A percentile compares a stretch with the other conserved stretches of the same genome.
phyloP scores from a whole-genome alignment of 768 basidiomycete genomes.

The Kwoniella dendrophila region DNA sequence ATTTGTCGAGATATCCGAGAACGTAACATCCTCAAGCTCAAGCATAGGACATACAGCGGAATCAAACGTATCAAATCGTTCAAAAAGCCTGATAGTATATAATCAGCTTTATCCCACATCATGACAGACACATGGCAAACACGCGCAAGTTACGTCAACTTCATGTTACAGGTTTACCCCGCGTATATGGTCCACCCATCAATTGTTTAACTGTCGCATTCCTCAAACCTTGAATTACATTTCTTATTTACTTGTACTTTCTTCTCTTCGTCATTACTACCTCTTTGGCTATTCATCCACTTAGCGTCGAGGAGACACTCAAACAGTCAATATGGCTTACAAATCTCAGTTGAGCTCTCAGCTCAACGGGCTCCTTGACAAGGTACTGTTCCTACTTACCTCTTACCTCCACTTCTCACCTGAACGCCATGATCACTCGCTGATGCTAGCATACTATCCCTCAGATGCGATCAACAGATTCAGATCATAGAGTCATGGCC shows the following conservation, averaged over 20 bases:
- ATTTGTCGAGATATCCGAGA: too few species aligned
- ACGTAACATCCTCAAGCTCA: too few species aligned
- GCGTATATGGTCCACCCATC: too few species aligned
- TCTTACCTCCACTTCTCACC: slow-evolving; percentile 1
- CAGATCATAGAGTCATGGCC: slow-evolving; percentile 76
- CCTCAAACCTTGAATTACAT: neutral
- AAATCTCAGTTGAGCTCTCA: slow-evolving; percentile 1
- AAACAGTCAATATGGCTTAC: neutral
- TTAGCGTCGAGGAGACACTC: neutral
- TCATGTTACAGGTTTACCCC: neutral
- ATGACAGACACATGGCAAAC: neutral
- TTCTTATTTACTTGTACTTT: slow-evolving; percentile 45
- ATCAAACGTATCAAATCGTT: slow-evolving; percentile 6
- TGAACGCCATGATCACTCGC: neutral
- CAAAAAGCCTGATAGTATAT: neutral
- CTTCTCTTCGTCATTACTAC: slow-evolving; percentile 63
- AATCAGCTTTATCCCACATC: neutral
- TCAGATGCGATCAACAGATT: slow-evolving; percentile 49
- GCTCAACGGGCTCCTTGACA: slow-evolving; percentile 37
- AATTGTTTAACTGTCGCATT: neutral
- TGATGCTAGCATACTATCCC: slow-evolving; percentile 3
- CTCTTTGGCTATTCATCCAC: neutral
- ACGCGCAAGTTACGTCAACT: slow-evolving; percentile 1
- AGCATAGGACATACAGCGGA: neutral
- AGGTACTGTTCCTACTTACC: slow-evolving; percentile 16